Evolutionary conservation across 2,329 filamentous ascomycete genomes (phyloP).

Genomic region (Nannizziopsis arthrosporioides): DNA sequence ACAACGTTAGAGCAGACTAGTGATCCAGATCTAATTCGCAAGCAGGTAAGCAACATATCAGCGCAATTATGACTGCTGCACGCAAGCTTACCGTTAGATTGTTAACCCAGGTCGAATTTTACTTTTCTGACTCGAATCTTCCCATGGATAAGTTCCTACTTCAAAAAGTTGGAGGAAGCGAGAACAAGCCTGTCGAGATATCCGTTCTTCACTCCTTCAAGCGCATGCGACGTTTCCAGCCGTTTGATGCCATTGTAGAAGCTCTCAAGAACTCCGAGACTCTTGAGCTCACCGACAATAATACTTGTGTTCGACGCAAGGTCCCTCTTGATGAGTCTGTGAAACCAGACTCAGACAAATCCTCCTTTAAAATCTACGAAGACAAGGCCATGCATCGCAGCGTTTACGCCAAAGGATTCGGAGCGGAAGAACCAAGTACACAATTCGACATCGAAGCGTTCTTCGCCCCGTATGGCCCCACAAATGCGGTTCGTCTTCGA

Average conservation of each 20-base stretch:
- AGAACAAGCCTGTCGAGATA: conserved; percentile 65
- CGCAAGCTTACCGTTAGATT: conserved; percentile 4
- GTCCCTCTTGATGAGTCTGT: conserved; percentile 48
- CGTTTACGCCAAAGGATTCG: conserved; percentile 91
- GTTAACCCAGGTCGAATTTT: conserved; percentile 67
- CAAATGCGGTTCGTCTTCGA: conserved; percentile 76
- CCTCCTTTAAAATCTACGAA: conserved; percentile 45
- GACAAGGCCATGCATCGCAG: conserved; percentile 59
- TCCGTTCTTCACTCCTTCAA: conserved; percentile 75
- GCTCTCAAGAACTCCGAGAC: conserved; percentile 67
- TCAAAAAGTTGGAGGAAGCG: conserved; percentile 59
- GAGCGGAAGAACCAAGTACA: conserved; percentile 66
- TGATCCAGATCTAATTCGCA: conserved; percentile 69
- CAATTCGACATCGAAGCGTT: conserved; percentile 93
- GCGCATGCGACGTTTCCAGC: conserved; percentile 91
- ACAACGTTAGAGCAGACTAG: conserved; percentile 56
- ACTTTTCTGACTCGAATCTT: conserved; percentile 87
- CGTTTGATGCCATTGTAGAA: conserved; percentile 68
- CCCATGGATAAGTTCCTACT: conserved; percentile 81
- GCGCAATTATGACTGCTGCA: neutral
- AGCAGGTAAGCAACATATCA: conserved; percentile 44
- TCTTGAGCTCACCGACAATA: conserved; percentile 61
- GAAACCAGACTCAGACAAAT: conserved; percentile 44
- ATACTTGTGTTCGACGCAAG: conserved; percentile 67
- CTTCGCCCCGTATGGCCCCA: conserved; percentile 67